These are phyloP conservation scores for Kondoa malvinella DNA, from an alignment of 768 basidiomycete genomes.

Conservation along the genomic window DNA sequence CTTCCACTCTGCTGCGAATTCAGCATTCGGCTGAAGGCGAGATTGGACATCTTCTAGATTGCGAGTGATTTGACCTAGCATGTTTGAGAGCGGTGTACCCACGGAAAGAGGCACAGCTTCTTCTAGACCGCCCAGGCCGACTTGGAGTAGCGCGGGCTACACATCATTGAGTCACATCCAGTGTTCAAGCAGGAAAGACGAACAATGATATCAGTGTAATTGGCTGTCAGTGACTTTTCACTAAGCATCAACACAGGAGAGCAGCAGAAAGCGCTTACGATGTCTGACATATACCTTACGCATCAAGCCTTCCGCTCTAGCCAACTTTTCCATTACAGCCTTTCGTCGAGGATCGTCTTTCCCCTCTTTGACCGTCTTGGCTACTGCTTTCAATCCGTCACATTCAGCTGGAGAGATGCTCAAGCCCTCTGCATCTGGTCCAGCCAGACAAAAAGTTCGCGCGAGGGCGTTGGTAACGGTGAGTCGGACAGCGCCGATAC, in stretches of 20 bases:
- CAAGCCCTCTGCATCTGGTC: slow-evolving; percentile 11
- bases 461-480: slow-evolving; percentile 66
- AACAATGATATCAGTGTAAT: slow-evolving; percentile 38
- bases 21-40: slow-evolving; percentile 41
- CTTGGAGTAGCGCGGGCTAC: slow-evolving; percentile 36
- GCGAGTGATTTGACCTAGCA: slow-evolving; percentile 68
- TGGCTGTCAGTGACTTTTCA: slow-evolving; percentile 12
- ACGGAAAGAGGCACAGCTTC: slow-evolving; percentile 50
- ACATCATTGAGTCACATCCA: neutral
- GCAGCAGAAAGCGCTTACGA: slow-evolving; percentile 9
- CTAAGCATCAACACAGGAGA: neutral
- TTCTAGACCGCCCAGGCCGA: slow-evolving; percentile 46
- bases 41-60: slow-evolving; percentile 71
- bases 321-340: slow-evolving; percentile 16
- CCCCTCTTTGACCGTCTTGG: slow-evolving; percentile 14
- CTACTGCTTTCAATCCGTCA: slow-evolving; percentile 20
- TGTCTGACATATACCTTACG: slow-evolving; percentile 25
- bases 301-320: slow-evolving; percentile 19
- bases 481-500: slow-evolving; percentile 74
- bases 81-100: slow-evolving; percentile 65
- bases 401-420: slow-evolving; percentile 24
- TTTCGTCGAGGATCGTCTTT: slow-evolving; percentile 16
- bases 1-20: slow-evolving; percentile 76
- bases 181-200: neutral
- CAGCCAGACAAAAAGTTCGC: slow-evolving; percentile 48